Percentiles rank a stretch among this genome's conserved stretches.
Evolutionary conservation across 2,329 filamentous ascomycete genomes (phyloP).

Genomic region (Aureobasidium uvarum): DNA sequence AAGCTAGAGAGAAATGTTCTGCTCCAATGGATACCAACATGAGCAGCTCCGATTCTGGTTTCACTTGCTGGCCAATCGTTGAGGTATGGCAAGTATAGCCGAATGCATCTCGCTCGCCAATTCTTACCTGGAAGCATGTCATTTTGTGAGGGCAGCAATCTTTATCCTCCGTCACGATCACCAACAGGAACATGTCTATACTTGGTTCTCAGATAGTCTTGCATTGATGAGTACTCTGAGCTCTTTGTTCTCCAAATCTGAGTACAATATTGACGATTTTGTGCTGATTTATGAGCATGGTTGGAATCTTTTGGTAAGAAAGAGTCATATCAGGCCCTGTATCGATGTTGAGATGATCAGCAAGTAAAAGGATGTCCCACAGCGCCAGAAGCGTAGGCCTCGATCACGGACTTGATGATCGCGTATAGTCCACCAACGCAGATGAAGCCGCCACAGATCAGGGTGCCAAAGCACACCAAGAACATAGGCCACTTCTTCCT

Average conservation of each 20-base stretch:
- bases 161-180: background rate
- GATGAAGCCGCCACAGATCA: constrained; percentile 49
- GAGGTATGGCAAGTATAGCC: background rate
- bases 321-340: background rate
- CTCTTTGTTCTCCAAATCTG: background rate
- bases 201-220: background rate
- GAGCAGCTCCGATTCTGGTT: constrained; percentile 17
- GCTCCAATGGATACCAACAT: constrained; percentile 13
- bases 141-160: background rate
- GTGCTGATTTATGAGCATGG: background rate
- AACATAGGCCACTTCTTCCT: constrained; percentile 3
- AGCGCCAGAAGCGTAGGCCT: constrained; percentile 37
- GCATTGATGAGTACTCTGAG: too few relatives aligned
- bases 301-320: background rate
- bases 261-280: background rate
- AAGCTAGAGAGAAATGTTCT: constrained; percentile 19
- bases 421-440: constrained; percentile 53
- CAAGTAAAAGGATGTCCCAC: constrained; percentile 36
- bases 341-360: background rate
- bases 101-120: background rate
- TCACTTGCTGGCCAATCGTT: constrained; percentile 23
- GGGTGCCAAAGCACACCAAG: constrained; percentile 44
- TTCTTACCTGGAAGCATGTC: background rate
- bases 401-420: constrained; percentile 44
- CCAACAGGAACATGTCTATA: background rate